Evolutionary conservation across 106 monocot genomes (phyloP).

Genomic region (Narthecium ossifragum): DNA sequence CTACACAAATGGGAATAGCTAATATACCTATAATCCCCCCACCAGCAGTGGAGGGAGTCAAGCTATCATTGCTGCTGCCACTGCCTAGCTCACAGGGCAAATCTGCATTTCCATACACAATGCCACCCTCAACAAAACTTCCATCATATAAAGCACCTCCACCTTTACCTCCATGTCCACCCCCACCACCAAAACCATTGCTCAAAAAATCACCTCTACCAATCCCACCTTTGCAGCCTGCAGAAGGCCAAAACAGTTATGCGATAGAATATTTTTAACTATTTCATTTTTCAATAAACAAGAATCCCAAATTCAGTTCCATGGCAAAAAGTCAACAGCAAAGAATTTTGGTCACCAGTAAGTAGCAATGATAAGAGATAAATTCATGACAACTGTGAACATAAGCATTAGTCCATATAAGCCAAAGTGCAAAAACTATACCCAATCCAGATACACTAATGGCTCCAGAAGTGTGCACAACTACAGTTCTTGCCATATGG

Average conservation of each 20-base stretch:
- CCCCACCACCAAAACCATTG: constrained; percentile 84
- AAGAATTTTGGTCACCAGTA: too few species aligned
- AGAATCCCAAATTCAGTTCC: too few species aligned
- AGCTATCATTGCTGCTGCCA: constrained; percentile 86
- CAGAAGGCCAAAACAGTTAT: constrained; percentile 1
- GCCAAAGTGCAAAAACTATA: constrained; percentile 31
- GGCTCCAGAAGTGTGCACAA: constrained; percentile 60
- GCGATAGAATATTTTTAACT: too few species aligned
- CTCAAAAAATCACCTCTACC: constrained; percentile 61
- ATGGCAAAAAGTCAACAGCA: not conserved
- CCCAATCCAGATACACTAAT: constrained; percentile 84
- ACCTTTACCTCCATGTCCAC: constrained; percentile 94
- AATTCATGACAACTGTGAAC: too few species aligned
- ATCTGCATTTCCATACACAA: constrained; percentile 66
- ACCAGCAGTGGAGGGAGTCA: constrained; percentile 72
- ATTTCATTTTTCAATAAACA: not conserved
- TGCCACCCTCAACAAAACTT: constrained; percentile 56
- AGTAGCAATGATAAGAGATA: too few species aligned
- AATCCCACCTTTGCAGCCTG: constrained; percentile 88
- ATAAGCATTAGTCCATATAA: too few species aligned
- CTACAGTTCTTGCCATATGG: constrained; percentile 76
- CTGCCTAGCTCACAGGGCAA: constrained; percentile 98
- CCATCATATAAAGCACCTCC: constrained; percentile 70
- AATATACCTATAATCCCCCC: constrained; percentile 88
- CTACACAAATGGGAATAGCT: not conserved